A percentile compares a stretch with the other conserved stretches of the same genome.
Conservation (phyloP, 192 early-diverging fungal species). For the Kickxella alabastrina region DNA sequence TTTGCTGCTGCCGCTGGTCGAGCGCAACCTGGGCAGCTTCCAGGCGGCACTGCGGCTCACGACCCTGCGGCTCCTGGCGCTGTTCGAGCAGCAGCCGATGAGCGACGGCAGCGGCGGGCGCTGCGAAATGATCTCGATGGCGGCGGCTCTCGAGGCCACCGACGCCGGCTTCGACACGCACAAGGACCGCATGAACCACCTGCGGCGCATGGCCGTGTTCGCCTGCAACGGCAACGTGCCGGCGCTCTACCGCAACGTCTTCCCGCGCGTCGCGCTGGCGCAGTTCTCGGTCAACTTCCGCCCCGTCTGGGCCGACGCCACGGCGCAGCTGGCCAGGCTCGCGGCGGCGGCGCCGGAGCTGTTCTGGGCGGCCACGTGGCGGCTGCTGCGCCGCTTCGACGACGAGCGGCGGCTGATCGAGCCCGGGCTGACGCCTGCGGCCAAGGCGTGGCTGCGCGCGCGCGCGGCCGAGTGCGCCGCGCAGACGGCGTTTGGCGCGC, state of each 20-base stretch:
- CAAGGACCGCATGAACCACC: slow-evolving; percentile 76
- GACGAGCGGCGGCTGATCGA: slow-evolving; percentile 58
- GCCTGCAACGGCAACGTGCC: slow-evolving; percentile 61
- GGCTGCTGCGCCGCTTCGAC: slow-evolving; percentile 55
- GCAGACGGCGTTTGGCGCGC: slow-evolving; percentile 4
- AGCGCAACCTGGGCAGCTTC: slow-evolving; percentile 31
- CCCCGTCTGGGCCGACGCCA: slow-evolving; percentile 78
- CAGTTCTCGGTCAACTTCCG: slow-evolving; percentile 78
- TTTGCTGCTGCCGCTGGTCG: slow-evolving; percentile 24
- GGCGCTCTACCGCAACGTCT: slow-evolving; percentile 65
- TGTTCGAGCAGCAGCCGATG: slow-evolving; percentile 62
- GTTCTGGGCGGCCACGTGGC: slow-evolving; percentile 63
- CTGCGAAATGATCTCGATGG: slow-evolving; percentile 56
- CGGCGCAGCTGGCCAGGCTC: slow-evolving; percentile 54
- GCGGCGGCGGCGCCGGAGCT: slow-evolving; percentile 52
- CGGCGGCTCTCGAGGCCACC: slow-evolving; percentile 59
- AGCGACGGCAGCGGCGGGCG: slow-evolving; percentile 22
- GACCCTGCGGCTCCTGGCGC: slow-evolving; percentile 61
- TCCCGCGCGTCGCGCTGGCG: slow-evolving; percentile 60
- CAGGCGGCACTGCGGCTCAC: slow-evolving; percentile 56
- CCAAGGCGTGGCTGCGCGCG: slow-evolving; percentile 21
- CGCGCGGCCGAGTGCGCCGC: slow-evolving; percentile 8
- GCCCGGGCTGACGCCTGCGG: slow-evolving; percentile 36
- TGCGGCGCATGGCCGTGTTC: slow-evolving; percentile 69
- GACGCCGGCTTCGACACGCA: slow-evolving; percentile 58